Percentiles rank a stretch among this genome's conserved stretches.
Conservation (phyloP, 306 rosid species). For the Prunus dulcis region DNA sequence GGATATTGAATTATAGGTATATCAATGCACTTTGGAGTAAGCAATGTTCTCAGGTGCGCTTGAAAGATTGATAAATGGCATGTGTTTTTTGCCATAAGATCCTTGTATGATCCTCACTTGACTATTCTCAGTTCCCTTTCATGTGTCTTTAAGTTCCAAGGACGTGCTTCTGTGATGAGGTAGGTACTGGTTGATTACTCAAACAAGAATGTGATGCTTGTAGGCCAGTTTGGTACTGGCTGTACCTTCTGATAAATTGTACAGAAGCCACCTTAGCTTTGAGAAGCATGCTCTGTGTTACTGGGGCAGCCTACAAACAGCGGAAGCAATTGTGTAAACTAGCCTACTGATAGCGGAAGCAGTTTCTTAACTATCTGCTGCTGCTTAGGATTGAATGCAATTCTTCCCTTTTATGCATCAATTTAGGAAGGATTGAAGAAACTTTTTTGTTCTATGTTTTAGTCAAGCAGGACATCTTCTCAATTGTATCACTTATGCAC, state of each 20-base stretch:
- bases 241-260: neutral
- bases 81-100: neutral
- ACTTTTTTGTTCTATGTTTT: neutral
- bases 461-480: neutral
- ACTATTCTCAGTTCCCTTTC: neutral
- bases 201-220: neutral
- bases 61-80: slow-evolving; percentile 13
- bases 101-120: neutral
- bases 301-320: neutral
- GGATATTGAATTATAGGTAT: slow-evolving; percentile 12
- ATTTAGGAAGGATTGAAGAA: neutral
- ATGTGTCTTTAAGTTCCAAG: neutral
- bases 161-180: slow-evolving; percentile 1
- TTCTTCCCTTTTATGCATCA: neutral
- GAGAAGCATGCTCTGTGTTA: neutral
- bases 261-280: neutral
- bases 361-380: neutral
- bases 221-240: neutral
- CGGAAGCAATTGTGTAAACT: neutral
- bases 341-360: neutral
- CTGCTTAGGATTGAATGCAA: neutral
- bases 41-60: neutral
- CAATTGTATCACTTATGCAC: slow-evolving; percentile 2
- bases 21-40: slow-evolving; percentile 4
- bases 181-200: slow-evolving; percentile 11